Percentiles rank a stretch among this genome's conserved stretches.
Conservation (phyloP, 805 yeast genomes). For the Starmera pachycereana region DNA sequence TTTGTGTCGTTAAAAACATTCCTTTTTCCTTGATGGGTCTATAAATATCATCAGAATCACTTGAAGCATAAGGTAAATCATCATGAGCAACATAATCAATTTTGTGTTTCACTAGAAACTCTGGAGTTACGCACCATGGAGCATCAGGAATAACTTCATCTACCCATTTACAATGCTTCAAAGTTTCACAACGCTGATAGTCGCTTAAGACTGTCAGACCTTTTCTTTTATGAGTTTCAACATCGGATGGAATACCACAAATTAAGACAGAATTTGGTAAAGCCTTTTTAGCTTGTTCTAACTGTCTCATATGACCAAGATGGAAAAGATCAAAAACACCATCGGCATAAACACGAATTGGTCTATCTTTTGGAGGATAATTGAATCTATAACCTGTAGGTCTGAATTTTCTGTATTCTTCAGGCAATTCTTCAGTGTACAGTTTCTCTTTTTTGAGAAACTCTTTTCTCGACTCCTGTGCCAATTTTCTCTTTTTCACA, state of each 20-base stretch:
- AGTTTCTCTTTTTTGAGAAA: slow-evolving; percentile 40
- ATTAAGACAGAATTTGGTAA: slow-evolving; percentile 77
- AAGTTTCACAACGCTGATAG: slow-evolving; percentile 81
- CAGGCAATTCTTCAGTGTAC: slow-evolving; percentile 57
- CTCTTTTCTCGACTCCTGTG: slow-evolving; percentile 15
- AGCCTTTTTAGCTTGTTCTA: slow-evolving; percentile 93
- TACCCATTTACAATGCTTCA: slow-evolving; percentile 93
- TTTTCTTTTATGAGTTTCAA: slow-evolving; percentile 82
- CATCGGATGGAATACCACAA: slow-evolving; percentile 87
- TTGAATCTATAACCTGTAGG: slow-evolving; percentile 74
- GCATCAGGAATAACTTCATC: slow-evolving; percentile 93
- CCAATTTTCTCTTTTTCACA: slow-evolving; percentile 16
- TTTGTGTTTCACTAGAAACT: slow-evolving; percentile 64
- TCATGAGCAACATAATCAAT: slow-evolving; percentile 98
- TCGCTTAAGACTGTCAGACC: slow-evolving; percentile 90
- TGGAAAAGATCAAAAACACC: slow-evolving; percentile 97
- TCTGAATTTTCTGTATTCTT: slow-evolving; percentile 61
- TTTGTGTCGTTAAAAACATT: slow-evolving; percentile 85
- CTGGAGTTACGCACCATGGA: slow-evolving; percentile 90
- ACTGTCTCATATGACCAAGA: slow-evolving; percentile 94
- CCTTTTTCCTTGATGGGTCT: slow-evolving; percentile 86
- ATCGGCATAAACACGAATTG: slow-evolving; percentile 93
- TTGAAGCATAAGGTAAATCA: slow-evolving; percentile 87
- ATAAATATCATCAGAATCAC: slow-evolving; percentile 87
- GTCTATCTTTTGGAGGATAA: slow-evolving; percentile 75